Base-by-base conservation (phyloP, 371 early-diverging fungal species). In the Mucor velutinosus region DNA sequence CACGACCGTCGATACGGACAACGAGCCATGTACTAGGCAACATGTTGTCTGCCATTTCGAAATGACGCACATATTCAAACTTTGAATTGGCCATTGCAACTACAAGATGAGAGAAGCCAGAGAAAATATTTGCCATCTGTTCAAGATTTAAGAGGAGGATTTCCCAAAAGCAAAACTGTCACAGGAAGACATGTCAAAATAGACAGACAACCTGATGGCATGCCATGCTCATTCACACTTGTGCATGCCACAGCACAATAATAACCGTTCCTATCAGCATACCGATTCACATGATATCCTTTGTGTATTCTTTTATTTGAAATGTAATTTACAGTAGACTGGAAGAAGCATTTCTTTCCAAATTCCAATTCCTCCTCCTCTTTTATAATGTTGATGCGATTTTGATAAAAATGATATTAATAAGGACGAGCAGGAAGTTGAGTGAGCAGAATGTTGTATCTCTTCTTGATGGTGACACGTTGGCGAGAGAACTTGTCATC, bases 401-500 rank as follows among this genome's bases (percentile, higher is more conserved):
- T 41, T 33, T 47, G n/a, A 15, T 47, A 30, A 51, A 49, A 21
- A 37, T 41, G 41, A 37, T 25, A 25, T 78, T 76, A 80, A 66
- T 72, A 71, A 61, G 83, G 66, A 68, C 77, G 76, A 64, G 77
- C 71, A 67, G 80, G 80, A 53, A 65, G 87, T 85, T 96, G 95
- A 45, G 94, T 92, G 65, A 90, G 88, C 59, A 98, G 85, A 43
- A 97, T 76, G 59, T 93, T 93, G 81, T 94, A 96, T 66, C 99
- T 89, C 76, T 93, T 94, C 91, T 98, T 98, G 76, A 98, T 88
- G n/a, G 95, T 95, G 47, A 98, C 94, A 67, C 99, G 92, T 77
- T 98, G 97, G 69, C 97, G 93, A 67, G 97, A 97, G 89, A 89
- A 98, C 86, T 98, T 97, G 90, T 98, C 99, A 79, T 98, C 98